phyloP scores from a whole-genome alignment of 306 rosid genomes.

The Astragalus membranaceus region DNA sequence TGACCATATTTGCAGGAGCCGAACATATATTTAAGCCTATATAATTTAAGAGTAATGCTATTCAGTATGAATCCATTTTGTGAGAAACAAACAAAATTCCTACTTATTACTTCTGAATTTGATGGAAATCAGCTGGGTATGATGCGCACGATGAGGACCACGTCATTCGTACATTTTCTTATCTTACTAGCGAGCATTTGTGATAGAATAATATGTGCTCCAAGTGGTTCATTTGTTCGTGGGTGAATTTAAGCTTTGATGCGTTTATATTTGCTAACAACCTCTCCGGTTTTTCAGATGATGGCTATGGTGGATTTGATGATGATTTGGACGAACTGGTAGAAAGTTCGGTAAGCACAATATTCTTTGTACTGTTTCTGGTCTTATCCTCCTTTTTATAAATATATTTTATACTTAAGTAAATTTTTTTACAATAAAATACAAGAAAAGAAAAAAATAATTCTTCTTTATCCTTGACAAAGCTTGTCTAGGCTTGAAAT shows the following conservation, averaged over 20 bases:
- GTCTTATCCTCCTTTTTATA: neutral
- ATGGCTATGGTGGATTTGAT: slow-evolving; percentile 34
- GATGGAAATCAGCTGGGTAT: no score
- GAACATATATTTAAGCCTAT: no score
- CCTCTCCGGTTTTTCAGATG: slow-evolving; percentile 36
- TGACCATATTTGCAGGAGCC: no score
- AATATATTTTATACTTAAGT: neutral
- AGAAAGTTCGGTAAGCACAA: slow-evolving; percentile 49
- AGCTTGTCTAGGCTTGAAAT: neutral
- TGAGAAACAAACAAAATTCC: no score
- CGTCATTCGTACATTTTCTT: no score
- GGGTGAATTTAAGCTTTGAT: neutral
- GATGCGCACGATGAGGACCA: no score
- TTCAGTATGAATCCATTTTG: no score
- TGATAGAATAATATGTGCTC: neutral
- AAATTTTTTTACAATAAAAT: neutral
- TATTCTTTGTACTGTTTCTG: neutral
- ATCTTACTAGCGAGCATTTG: no score
- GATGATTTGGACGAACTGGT: slow-evolving; percentile 50
- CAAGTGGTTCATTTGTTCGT: neutral
- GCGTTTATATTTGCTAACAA: slow-evolving; percentile 15
- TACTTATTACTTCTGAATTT: no score
- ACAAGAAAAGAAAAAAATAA: neutral
- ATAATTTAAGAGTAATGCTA: no score
- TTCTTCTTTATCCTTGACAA: neutral